These are phyloP conservation scores for Triglochin maritima DNA, from an alignment of 106 monocot species.

Conservation along the genomic window DNA sequence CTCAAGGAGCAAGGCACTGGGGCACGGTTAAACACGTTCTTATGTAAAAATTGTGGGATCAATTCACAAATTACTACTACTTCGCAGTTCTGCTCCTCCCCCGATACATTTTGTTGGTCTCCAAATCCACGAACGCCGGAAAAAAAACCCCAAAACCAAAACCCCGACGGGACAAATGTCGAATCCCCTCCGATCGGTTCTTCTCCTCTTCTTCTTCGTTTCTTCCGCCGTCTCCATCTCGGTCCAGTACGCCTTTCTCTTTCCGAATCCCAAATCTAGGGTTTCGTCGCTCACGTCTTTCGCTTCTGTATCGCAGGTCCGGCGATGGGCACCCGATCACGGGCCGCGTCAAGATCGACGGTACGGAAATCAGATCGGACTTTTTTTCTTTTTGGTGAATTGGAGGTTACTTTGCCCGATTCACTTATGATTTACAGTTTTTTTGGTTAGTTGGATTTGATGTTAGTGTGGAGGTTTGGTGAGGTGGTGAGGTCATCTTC, in stretches of 20 bases:
- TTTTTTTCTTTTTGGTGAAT: neutral
- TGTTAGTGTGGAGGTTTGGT: neutral
- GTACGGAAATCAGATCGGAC: neutral
- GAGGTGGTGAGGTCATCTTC: neutral
- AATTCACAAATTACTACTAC: too few species aligned
- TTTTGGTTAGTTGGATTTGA: too few species aligned
- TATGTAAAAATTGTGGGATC: too few species aligned
- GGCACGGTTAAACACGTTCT: too few species aligned
- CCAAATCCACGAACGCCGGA: too few species aligned
- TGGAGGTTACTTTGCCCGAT: neutral
- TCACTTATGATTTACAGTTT: too few species aligned
- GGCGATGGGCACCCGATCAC: slow-evolving; percentile 1
- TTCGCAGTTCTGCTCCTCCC: too few species aligned
- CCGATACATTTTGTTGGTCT: too few species aligned
- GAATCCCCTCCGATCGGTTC: neutral
- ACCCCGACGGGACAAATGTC: too few species aligned
- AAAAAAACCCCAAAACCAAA: too few species aligned
- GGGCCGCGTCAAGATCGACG: slow-evolving; percentile 10
- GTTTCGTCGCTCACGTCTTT: neutral
- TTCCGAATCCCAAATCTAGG: neutral
- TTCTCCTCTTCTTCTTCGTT: neutral
- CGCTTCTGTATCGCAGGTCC: neutral
- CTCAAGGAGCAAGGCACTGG: too few species aligned
- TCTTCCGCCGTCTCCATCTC: neutral
- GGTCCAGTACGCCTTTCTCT: neutral